phyloP scores from a whole-genome alignment of 2,329 filamentous ascomycete genomes.

The Ustulina deusta region DNA sequence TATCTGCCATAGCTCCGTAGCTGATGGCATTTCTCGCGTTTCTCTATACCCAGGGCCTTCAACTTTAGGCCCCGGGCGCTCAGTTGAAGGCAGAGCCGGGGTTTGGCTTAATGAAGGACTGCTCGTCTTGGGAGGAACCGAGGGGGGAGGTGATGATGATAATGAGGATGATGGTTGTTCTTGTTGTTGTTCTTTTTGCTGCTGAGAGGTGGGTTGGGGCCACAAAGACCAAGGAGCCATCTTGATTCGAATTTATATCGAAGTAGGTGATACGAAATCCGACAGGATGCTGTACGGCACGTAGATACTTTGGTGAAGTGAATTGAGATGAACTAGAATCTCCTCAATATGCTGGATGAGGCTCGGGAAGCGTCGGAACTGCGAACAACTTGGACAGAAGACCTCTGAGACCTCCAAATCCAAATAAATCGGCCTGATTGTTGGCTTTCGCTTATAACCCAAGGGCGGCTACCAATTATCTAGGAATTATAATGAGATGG shows the following conservation, averaged over 20 bases:
- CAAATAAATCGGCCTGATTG: too few relatives aligned
- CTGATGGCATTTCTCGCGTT: conserved; percentile 45
- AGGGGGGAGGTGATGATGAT: conserved; percentile 24
- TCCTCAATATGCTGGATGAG: background rate
- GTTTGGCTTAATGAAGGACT: conserved; percentile 13
- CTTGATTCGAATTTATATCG: background rate
- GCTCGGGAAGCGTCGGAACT: conserved; percentile 4
- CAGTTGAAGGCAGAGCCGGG: conserved; percentile 6
- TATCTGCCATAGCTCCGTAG: conserved; percentile 46
- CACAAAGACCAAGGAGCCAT: conserved; percentile 38
- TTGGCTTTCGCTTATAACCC: background rate
- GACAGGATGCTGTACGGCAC: background rate
- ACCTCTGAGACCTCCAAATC: background rate
- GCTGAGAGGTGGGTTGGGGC: conserved; percentile 35
- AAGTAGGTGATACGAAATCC: background rate
- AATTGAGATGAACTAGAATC: conserved; percentile 1
- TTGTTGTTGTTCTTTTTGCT: conserved; percentile 24
- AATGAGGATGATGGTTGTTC: conserved; percentile 7
- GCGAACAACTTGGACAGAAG: background rate
- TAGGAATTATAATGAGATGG: background rate
- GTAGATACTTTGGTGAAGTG: background rate
- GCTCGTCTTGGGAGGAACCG: conserved; percentile 20
- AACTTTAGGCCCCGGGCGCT: conserved; percentile 10
- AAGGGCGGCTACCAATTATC: background rate
- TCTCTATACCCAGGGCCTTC: conserved; percentile 34